Percentiles rank a stretch among this genome's conserved stretches.
phyloP scores from a whole-genome alignment of 2,329 filamentous ascomycete genomes.

The Fusarium vanettenii region DNA sequence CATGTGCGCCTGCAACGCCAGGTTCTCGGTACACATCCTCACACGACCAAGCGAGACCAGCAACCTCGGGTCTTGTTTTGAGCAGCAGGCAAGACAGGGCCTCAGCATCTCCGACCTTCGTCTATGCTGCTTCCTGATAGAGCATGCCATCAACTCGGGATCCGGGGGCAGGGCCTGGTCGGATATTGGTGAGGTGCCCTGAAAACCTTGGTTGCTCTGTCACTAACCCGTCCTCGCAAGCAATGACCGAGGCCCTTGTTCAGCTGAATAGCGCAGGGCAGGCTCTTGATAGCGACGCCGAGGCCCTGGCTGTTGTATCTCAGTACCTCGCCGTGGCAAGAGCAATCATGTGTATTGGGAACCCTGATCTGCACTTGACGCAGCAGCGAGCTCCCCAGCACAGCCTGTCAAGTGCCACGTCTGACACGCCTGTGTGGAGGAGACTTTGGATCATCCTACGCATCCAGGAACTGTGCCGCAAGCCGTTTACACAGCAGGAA shows the following conservation, averaged over 20 bases:
- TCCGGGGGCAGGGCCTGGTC: constrained; percentile 8
- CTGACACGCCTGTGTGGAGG: neutral
- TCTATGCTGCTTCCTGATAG: constrained; percentile 2
- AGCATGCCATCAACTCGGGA: constrained; percentile 1
- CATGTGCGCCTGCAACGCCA: constrained; percentile 13
- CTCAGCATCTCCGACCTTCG: neutral
- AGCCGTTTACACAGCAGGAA: neutral
- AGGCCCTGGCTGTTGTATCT: neutral
- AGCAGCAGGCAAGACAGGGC: neutral
- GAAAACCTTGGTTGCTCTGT: neutral
- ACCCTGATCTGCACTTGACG: neutral
- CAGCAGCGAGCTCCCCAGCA: neutral
- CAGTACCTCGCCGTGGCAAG: neutral
- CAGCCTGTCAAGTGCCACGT: neutral
- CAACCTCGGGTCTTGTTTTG: neutral
- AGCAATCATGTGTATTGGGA: neutral
- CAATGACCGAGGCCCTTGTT: neutral
- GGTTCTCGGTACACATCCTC: constrained; percentile 9
- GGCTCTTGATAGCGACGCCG: neutral
- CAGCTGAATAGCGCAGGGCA: neutral
- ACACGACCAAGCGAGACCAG: neutral
- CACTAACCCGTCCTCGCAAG: neutral
- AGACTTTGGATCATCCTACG: neutral
- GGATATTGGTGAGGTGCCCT: constrained; percentile 6
- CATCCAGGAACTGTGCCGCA: neutral